phyloP scores from a whole-genome alignment of 148 eudicot genomes.

The Gaultheria prostrata region DNA sequence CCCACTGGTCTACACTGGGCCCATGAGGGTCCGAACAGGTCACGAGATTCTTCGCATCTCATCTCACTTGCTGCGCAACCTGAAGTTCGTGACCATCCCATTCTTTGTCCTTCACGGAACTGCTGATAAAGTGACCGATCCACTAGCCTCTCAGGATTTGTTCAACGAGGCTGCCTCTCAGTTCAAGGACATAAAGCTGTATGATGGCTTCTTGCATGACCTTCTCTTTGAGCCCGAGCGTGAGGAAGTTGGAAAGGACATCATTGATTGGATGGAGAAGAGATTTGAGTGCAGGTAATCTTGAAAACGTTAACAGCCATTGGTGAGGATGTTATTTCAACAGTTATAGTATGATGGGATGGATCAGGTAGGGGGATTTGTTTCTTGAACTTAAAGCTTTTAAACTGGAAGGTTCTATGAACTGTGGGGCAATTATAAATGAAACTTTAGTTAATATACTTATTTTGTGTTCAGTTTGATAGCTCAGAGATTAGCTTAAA shows the following conservation, averaged over 20 bases:
- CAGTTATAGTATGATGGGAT: neutral
- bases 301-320: slow-evolving; percentile 20
- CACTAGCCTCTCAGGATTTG: slow-evolving; percentile 77
- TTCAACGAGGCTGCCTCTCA: slow-evolving; percentile 67
- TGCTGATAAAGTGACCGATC: slow-evolving; percentile 89
- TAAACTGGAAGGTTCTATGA: neutral
- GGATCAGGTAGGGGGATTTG: neutral
- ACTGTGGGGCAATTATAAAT: neutral
- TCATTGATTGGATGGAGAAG: slow-evolving; percentile 78
- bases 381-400: neutral
- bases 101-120: slow-evolving; percentile 94
- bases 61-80: slow-evolving; percentile 59
- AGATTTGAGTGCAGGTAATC: slow-evolving; percentile 24
- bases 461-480: neutral
- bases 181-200: slow-evolving; percentile 81
- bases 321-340: slow-evolving; percentile 19
- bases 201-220: slow-evolving; percentile 89
- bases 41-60: slow-evolving; percentile 84
- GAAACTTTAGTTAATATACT: neutral
- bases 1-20: slow-evolving; percentile 91
- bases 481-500: neutral
- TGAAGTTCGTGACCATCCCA: slow-evolving; percentile 66
- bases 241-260: slow-evolving; percentile 81
- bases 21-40: slow-evolving; percentile 85
- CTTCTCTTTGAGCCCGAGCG: slow-evolving; percentile 96